Base-by-base conservation (phyloP, 2,329 filamentous ascomycete genomes). In the Epicoccum nigrum region DNA sequence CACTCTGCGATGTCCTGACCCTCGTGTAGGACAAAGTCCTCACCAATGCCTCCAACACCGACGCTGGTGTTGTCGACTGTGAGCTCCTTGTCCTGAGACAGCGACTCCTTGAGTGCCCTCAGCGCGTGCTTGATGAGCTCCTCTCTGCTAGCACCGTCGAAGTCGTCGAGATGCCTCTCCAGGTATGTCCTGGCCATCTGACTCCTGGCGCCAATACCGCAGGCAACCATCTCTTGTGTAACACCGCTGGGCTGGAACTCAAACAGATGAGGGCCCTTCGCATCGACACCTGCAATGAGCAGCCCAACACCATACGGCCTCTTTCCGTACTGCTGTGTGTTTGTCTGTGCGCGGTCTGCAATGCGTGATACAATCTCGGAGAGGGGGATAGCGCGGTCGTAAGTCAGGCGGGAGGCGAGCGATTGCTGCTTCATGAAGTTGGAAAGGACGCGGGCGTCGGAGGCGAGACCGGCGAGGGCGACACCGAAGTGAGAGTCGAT, bases 361-460 rank as follows among this genome's bases (percentile, higher is more conserved):
- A 99, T 97, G 77, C 93, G 88, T 60, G 86, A 84, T 63, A 96
- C 92, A 67, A 97, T 90, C 58, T 89, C 88, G 70, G 91, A 88
- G 72, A 97, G 81, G 25, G 92, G 90, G 73, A 99, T 94, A 63
- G 92, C 86, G 63, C 94, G 92, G 77, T 90, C 93, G 81, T 96
- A 97, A 51, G 92, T 96, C 67, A 99, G 87, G 75, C 93, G 92
- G 68, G 94, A 93, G 69, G 90, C 89, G 69, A 99, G 90, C 59
- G 91, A 96, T 80, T 97, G 94, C 79, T 96, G 92, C 82, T 97
- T 97, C 93, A 99, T 97, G 82, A 97, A 99, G 85, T 99, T 99
- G 82, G 92, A 97, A 67, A 99, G 92, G 67, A 99, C 94, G 71
- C 94, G 94, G 72, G 93, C 94, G 77, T 99, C 94, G 52, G 93